Conservation (phyloP, 225 moss, liverwort and hornwort species). For the Asterella californica region DNA sequence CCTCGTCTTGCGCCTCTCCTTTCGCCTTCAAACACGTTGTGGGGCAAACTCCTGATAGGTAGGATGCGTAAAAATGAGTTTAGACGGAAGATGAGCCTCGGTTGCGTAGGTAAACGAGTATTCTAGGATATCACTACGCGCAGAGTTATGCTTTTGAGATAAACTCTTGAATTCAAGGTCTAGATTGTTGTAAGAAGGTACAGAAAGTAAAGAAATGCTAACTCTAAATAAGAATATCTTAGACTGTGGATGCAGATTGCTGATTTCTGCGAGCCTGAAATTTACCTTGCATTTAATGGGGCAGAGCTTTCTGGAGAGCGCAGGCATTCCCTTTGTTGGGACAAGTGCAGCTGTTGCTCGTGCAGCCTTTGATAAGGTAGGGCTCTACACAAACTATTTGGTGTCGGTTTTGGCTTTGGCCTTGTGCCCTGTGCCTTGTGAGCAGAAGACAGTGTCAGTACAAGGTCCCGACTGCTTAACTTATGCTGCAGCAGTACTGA, state of each 20-base stretch:
- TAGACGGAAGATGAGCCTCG: background rate
- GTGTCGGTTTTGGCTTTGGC: background rate
- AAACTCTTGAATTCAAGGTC: background rate
- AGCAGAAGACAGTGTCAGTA: background rate
- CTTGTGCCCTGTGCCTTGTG: background rate
- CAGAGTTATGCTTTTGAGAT: background rate
- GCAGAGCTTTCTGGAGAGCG: slow-evolving; percentile 61
- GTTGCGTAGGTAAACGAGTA: background rate
- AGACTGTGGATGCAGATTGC: background rate
- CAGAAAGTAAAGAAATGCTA: background rate
- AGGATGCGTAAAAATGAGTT: background rate
- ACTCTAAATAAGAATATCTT: no score
- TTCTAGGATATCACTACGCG: background rate
- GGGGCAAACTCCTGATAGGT: background rate
- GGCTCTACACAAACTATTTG: background rate
- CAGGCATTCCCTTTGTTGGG: slow-evolving; percentile 82
- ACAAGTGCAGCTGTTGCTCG: slow-evolving; percentile 73
- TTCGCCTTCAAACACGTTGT: background rate
- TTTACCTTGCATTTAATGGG: slow-evolving; percentile 1
- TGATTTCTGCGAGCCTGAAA: background rate
- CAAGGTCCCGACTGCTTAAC: background rate
- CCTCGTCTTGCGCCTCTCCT: background rate
- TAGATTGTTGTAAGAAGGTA: background rate
- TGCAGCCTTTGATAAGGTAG: slow-evolving; percentile 90
- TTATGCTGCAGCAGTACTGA: background rate